Conservation (phyloP, 495 filamentous ascomycete genomes). For the Penicillium waksmanii region DNA sequence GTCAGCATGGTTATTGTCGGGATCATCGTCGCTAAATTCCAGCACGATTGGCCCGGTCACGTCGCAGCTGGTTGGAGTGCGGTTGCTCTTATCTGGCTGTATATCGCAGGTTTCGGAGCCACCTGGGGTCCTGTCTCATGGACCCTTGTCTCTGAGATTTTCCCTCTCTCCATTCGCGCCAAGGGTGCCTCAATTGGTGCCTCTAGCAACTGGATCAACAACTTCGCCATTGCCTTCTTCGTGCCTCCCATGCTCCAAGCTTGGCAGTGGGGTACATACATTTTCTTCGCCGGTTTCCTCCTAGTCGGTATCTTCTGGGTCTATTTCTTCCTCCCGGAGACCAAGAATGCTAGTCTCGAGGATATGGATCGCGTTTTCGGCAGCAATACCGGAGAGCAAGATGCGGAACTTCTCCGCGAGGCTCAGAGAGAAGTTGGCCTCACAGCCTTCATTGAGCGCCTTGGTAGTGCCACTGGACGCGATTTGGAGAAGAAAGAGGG, state of each 20-base stretch:
- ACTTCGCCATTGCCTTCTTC: conserved; percentile 52
- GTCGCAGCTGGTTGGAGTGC: conserved; percentile 48
- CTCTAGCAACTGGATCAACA: conserved; percentile 54
- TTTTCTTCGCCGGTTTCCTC: conserved; percentile 46
- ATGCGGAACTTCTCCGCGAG: conserved; percentile 36
- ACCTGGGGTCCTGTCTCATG: conserved; percentile 56
- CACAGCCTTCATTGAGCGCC: conserved; percentile 27
- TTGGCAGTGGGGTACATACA: conserved; percentile 53
- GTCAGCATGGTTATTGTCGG: conserved; percentile 51
- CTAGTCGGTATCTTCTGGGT: conserved; percentile 44
- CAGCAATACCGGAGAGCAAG: conserved; percentile 40
- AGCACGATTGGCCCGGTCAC: conserved; percentile 35
- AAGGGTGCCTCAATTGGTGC: conserved; percentile 46
- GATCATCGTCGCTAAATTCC: conserved; percentile 47
- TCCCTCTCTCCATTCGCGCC: conserved; percentile 49
- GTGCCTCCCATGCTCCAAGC: conserved; percentile 51
- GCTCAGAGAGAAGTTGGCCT: conserved; percentile 36
- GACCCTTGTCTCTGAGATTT: conserved; percentile 43
- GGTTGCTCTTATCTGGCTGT: conserved; percentile 40
- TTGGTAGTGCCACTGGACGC: conserved; percentile 17
- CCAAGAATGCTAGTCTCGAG: conserved; percentile 68
- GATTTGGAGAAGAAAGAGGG: conserved; percentile 29
- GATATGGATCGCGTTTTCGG: conserved; percentile 60
- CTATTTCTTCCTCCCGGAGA: conserved; percentile 57
- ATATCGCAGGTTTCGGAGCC: conserved; percentile 60